A percentile compares a stretch with the other conserved stretches of the same genome.
These are phyloP conservation scores for Fraxinus anomala DNA, from an alignment of 257 asterid genomes.

Conservation along the genomic window DNA sequence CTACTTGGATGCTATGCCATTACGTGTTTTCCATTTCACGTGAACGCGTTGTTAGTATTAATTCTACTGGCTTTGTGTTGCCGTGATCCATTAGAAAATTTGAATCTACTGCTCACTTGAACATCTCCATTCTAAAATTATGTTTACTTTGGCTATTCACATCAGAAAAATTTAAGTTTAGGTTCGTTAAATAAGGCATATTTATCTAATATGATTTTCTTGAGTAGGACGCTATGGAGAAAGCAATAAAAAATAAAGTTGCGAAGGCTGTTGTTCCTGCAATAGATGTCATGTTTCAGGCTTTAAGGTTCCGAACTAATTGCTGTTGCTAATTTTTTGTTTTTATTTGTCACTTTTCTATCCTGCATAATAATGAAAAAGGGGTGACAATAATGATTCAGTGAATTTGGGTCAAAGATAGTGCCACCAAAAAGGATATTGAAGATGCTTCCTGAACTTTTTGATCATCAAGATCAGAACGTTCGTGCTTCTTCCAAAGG, in stretches of 20 bases:
- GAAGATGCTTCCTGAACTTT: constrained; percentile 99
- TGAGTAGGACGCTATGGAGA: constrained; percentile 96
- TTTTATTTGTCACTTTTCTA: constrained; percentile 11
- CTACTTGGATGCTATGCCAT: background rate
- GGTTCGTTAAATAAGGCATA: background rate
- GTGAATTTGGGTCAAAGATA: constrained; percentile 95
- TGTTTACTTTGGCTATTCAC: background rate
- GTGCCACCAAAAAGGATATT: constrained; percentile 92
- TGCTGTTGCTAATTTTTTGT: constrained; percentile 17
- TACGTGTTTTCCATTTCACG: background rate
- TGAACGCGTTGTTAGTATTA: background rate
- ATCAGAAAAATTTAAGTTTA: too few relatives aligned
- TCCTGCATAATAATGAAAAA: constrained; percentile 30
- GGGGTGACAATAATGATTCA: constrained; percentile 41
- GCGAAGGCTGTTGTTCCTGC: constrained; percentile 99
- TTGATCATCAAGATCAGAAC: constrained; percentile 99
- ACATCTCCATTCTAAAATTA: background rate
- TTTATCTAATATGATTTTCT: constrained; percentile 12
- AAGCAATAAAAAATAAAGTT: constrained; percentile 96
- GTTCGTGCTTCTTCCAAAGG: constrained; percentile 99
- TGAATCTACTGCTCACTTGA: background rate
- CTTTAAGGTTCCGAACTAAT: constrained; percentile 66
- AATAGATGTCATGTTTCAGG: constrained; percentile 99
- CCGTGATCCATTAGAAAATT: background rate
- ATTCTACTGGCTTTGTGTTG: background rate